These are phyloP conservation scores for Rugosomyces carneus DNA, from an alignment of 1,284 basidiomycete species.

Conservation along the genomic window DNA sequence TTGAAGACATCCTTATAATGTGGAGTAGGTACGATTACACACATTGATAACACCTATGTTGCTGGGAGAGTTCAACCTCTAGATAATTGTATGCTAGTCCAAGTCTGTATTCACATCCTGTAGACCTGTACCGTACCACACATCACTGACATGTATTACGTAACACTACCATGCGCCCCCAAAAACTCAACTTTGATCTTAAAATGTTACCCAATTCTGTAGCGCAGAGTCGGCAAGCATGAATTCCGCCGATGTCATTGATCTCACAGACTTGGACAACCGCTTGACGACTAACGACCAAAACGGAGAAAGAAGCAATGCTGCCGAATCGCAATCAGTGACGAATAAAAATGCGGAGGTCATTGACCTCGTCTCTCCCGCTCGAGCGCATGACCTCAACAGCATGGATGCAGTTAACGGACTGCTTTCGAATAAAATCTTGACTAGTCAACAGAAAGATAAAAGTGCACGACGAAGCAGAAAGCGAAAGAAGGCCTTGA, in stretches of 20 bases:
- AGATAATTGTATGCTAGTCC: not conserved
- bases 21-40: slow-evolving; percentile 63
- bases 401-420: slow-evolving; percentile 1
- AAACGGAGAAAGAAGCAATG: not conserved
- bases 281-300: not conserved
- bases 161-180: not conserved
- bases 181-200: not conserved
- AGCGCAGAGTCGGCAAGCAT: not conserved
- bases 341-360: slow-evolving; percentile 15
- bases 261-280: not conserved
- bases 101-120: not conserved
- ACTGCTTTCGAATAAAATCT: not conserved
- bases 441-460: slow-evolving; percentile 4
- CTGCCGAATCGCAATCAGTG: not conserved
- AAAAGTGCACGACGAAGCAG: slow-evolving; percentile 16
- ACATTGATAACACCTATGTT: slow-evolving; percentile 27
- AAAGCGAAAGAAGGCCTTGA: slow-evolving; percentile 16
- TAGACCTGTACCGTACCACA: too few relatives aligned
- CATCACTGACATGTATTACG: not conserved
- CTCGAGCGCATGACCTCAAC: slow-evolving; percentile 4
- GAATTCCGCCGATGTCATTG: not conserved
- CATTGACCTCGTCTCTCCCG: slow-evolving; percentile 20
- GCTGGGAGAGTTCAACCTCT: slow-evolving; percentile 8
- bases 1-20: not conserved
- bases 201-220: not conserved